Evolutionary conservation across 116 monocot genomes (phyloP).

Genomic region (Phalaenopsis hybrid): DNA sequence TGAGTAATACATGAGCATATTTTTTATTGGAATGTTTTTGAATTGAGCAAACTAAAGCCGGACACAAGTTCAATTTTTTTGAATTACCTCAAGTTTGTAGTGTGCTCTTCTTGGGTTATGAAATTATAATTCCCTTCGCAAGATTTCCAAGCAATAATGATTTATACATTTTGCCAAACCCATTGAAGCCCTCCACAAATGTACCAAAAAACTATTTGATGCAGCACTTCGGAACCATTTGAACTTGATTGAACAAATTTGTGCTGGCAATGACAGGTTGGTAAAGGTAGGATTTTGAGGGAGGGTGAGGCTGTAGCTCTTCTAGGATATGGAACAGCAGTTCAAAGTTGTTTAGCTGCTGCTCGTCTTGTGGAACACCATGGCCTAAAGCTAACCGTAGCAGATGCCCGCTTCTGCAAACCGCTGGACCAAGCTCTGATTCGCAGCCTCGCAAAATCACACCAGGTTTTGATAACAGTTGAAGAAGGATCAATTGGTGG

Average conservation of each 20-base stretch:
- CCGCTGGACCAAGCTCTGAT: slow-evolving; percentile 74
- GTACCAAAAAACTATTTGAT: too few species aligned
- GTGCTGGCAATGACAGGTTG: slow-evolving; percentile 41
- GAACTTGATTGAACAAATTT: not conserved
- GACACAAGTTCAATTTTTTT: too few species aligned
- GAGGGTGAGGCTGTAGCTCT: slow-evolving; percentile 87
- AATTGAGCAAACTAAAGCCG: too few species aligned
- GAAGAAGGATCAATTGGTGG: slow-evolving; percentile 96
- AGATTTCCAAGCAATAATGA: too few species aligned
- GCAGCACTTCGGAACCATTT: not conserved
- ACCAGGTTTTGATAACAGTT: slow-evolving; percentile 78
- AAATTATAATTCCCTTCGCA: too few species aligned
- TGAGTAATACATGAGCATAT: too few species aligned
- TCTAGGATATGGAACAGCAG: slow-evolving; percentile 83
- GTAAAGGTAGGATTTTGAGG: slow-evolving; percentile 65
- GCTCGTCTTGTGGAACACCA: slow-evolving; percentile 46
- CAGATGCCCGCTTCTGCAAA: slow-evolving; percentile 92
- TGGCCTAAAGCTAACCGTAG: slow-evolving; percentile 73
- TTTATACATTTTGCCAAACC: too few species aligned
- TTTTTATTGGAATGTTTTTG: too few species aligned
- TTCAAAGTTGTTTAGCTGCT: slow-evolving; percentile 80
- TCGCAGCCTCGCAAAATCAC: slow-evolving; percentile 60
- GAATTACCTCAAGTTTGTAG: too few species aligned
- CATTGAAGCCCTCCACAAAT: too few species aligned
- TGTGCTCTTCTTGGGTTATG: too few species aligned